Percentiles rank a stretch among this genome's conserved stretches.
Evolutionary conservation across 83 land plant species (phyloP).

Genomic region (Picea abies): DNA sequence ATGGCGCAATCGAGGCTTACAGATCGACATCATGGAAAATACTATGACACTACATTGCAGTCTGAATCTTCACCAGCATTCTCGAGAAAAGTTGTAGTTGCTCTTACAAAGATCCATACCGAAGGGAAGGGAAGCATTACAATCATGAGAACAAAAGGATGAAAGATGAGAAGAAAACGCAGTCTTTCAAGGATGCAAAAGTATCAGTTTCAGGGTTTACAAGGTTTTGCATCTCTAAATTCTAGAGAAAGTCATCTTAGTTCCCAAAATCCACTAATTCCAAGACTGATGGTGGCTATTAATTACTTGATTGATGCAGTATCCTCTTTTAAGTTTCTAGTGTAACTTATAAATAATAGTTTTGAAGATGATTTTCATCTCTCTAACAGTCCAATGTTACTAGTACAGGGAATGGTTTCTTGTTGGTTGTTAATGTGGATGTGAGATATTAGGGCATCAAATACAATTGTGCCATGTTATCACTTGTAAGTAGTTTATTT

Average conservation of each 20-base stretch:
- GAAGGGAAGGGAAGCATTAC: too few species aligned
- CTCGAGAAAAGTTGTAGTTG: too few species aligned
- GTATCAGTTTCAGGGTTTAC: neutral
- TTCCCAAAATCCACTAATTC: neutral
- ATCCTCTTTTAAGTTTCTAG: too few species aligned
- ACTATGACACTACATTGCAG: too few species aligned
- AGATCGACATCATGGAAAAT: too few species aligned
- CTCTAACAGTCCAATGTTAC: neutral
- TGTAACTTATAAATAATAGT: neutral
- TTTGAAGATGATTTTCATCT: neutral
- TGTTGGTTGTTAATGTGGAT: neutral
- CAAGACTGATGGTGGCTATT: neutral
- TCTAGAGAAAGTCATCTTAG: neutral
- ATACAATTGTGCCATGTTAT: neutral
- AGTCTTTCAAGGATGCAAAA: neutral
- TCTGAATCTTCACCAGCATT: too few species aligned
- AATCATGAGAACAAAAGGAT: conserved; percentile 27
- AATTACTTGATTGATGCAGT: neutral
- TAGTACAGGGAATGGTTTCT: neutral
- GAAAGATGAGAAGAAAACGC: neutral
- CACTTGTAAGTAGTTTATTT: neutral
- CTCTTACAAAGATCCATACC: too few species aligned
- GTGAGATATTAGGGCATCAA: neutral
- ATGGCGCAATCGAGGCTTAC: too few species aligned
- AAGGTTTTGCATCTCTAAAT: neutral